Evolutionary conservation across 345 rosid genomes (phyloP), one percentile per base, ranked within the genome.

Genomic region (Hibiscus syriacus): DNA sequence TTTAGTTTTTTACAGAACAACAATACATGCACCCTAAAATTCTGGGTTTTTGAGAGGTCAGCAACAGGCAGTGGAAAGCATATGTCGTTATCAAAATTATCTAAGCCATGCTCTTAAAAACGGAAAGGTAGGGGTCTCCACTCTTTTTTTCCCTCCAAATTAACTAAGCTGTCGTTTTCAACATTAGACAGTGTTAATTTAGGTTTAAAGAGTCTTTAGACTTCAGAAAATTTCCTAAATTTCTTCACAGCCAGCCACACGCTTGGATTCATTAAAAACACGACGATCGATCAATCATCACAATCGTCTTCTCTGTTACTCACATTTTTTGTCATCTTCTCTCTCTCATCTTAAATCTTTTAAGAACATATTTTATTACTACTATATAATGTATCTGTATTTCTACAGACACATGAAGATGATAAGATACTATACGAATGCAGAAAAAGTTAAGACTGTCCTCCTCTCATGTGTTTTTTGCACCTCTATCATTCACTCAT

Each of bases 311-410:
- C n/a, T n/a, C n/a, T n/a, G n/a, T n/a, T n/a, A n/a, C n/a, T n/a
- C 27, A 70, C 74, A 74, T 78, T 76, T 81, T 78, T 71, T 77
- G 76, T 74, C 76, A 74, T 79, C 60, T 60, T n/a, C n/a, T n/a
- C n/a, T n/a, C n/a, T n/a, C n/a, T n/a, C n/a, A n/a, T n/a, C n/a
- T n/a, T n/a, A n/a, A n/a, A n/a, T n/a, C n/a, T n/a, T n/a, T n/a
- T n/a, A 30, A 30, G 6, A 5, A 30, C 34, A 4, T 30, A 30
- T 30, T 14, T n/a, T 17, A 29, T 26, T 27, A 16, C 22, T 56
- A 16, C 19, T 16, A 14, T n/a, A n/a, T n/a, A 16, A 16, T 29
- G 23, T 3, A 57, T 57, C 62, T 3, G 22, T 30, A 30, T 6
- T 16, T 57, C 20, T 0, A 7, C 25, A n/a, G 25, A 48, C 8